Evolutionary conservation across 1,284 basidiomycete genomes (phyloP).

Genomic region (Phellopilus nigrolimitatus): DNA sequence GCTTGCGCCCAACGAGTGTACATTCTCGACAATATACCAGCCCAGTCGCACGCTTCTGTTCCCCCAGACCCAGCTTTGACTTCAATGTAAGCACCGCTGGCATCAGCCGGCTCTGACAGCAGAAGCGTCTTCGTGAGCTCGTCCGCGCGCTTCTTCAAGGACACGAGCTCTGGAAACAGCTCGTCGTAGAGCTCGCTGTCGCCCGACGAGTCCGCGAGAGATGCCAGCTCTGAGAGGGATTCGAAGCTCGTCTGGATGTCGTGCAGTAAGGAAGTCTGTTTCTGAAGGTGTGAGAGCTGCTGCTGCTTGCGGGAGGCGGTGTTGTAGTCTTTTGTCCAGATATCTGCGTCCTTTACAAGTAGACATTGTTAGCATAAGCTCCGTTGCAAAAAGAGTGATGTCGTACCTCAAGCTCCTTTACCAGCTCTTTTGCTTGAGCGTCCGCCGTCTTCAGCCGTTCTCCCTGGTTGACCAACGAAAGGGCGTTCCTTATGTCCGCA

Average conservation of each 20-base stretch:
- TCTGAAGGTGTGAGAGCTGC: slow-evolving; percentile 10
- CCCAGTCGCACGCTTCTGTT: slow-evolving; percentile 49
- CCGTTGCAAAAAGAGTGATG: not conserved
- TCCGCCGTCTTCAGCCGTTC: slow-evolving; percentile 10
- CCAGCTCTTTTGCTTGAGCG: not conserved
- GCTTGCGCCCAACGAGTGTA: slow-evolving; percentile 41
- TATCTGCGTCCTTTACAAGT: not conserved
- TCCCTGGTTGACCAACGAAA: slow-evolving; percentile 15
- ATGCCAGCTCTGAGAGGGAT: slow-evolving; percentile 9
- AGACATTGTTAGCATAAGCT: not conserved
- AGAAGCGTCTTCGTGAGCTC: slow-evolving; percentile 28
- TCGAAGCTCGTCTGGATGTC: slow-evolving; percentile 12
- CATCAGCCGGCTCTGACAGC: slow-evolving; percentile 32
- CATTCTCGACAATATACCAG: slow-evolving; percentile 47
- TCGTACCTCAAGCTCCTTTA: slow-evolving; percentile 11
- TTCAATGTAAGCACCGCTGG: slow-evolving; percentile 44
- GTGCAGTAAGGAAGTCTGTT: slow-evolving; percentile 8
- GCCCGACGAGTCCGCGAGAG: slow-evolving; percentile 11
- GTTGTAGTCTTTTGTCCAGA: slow-evolving; percentile 16
- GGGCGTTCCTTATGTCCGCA: slow-evolving; percentile 8
- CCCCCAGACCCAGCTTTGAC: slow-evolving; percentile 56
- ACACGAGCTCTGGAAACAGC: slow-evolving; percentile 11
- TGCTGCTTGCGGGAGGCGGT: slow-evolving; percentile 14
- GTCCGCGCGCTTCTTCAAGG: slow-evolving; percentile 7
- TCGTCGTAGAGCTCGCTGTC: slow-evolving; percentile 6